A percentile compares a stretch with the other conserved stretches of the same genome.
Conservation (phyloP, 148 eudicot species). For the Vaccinium myrtillus region DNA sequence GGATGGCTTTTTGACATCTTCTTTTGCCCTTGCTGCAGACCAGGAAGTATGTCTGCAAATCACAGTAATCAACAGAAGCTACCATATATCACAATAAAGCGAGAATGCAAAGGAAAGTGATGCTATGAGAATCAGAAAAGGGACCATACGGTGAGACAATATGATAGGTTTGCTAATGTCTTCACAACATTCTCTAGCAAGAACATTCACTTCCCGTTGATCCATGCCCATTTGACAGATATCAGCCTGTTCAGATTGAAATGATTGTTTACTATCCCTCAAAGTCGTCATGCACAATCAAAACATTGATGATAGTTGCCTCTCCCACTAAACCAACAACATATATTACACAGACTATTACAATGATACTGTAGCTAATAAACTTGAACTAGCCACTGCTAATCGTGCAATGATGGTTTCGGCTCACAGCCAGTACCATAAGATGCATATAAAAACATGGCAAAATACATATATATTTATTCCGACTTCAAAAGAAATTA, state of each 20-base stretch:
- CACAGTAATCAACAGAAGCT: constrained; percentile 15
- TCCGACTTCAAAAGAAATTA: too few relatives aligned
- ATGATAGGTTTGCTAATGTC: constrained; percentile 95
- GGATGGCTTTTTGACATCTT: constrained; percentile 94
- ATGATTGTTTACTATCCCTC: background rate
- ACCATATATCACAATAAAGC: background rate
- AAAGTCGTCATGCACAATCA: background rate
- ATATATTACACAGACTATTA: background rate
- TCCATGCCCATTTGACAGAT: constrained; percentile 97
- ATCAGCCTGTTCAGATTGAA: constrained; percentile 60
- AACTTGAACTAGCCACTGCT: background rate
- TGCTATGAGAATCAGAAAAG: background rate
- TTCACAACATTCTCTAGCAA: constrained; percentile 94
- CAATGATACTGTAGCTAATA: constrained; percentile 8
- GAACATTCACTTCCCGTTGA: constrained; percentile 90
- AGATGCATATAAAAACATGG: too few relatives aligned
- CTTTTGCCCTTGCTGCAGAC: constrained; percentile 86
- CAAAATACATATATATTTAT: too few relatives aligned
- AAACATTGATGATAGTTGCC: background rate
- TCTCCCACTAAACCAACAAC: background rate
- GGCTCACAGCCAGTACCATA: too few relatives aligned
- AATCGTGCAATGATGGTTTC: too few relatives aligned
- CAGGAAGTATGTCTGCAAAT: constrained; percentile 87
- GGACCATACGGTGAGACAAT: constrained; percentile 79
- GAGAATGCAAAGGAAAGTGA: background rate